These are phyloP conservation scores for Boletus tylopilopsis DNA, from an alignment of 768 basidiomycete genomes.

Conservation along the genomic window DNA sequence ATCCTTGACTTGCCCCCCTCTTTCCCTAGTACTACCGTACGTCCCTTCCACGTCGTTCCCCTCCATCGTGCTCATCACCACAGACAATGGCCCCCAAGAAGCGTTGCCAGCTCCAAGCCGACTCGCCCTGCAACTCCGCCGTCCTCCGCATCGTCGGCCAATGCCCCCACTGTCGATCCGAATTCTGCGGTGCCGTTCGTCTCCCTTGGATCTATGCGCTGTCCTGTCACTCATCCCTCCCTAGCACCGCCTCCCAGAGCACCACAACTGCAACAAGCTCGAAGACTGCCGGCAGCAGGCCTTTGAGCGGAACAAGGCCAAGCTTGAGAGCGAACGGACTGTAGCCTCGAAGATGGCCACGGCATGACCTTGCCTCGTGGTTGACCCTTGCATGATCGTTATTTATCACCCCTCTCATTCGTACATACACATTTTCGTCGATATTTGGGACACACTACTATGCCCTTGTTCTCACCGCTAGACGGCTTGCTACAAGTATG, in stretches of 20 bases:
- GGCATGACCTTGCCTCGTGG: constrained; percentile 42
- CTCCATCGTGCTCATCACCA: background rate
- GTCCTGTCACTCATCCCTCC: constrained; percentile 15
- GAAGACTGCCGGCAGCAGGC: constrained; percentile 85
- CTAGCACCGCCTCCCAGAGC: constrained; percentile 87
- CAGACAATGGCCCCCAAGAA: constrained; percentile 75
- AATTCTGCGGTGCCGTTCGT: constrained; percentile 77
- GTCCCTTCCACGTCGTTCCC: background rate
- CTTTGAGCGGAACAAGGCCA: constrained; percentile 83
- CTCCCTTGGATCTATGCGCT: background rate
- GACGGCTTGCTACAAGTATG: constrained; percentile 12
- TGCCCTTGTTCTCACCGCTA: constrained; percentile 3
- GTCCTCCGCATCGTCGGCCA: constrained; percentile 81
- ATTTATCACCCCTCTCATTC: constrained; percentile 26
- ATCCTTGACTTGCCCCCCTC: background rate
- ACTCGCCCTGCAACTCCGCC: constrained; percentile 63
- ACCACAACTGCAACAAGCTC: constrained; percentile 79
- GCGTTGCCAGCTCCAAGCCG: constrained; percentile 69
- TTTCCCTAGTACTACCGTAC: background rate
- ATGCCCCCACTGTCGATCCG: constrained; percentile 73
- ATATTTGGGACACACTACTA: constrained; percentile 8
- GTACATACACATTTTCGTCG: constrained; percentile 13
- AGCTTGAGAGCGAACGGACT: constrained; percentile 85
- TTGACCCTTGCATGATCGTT: constrained; percentile 21
- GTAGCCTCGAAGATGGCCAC: constrained; percentile 83